Evolutionary conservation across 331 rosid genomes (phyloP).

Genomic region (Ulmus americana): DNA sequence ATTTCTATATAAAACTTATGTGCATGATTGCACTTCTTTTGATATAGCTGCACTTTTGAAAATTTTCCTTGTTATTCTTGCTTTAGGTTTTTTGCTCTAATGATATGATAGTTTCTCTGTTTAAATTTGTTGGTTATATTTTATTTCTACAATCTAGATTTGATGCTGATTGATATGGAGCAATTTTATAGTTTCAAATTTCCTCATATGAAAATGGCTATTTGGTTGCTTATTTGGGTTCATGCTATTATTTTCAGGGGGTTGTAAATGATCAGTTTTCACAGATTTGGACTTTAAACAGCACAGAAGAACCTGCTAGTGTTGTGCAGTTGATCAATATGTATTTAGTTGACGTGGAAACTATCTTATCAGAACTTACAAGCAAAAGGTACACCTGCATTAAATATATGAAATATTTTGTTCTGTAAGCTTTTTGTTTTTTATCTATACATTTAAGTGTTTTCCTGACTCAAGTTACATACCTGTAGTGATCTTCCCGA

Average conservation of each 20-base stretch:
- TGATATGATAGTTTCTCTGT: neutral
- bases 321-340: slow-evolving; percentile 29
- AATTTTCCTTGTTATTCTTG: neutral
- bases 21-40: neutral
- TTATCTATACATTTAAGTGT: neutral
- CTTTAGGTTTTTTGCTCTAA: neutral
- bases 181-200: slow-evolving; percentile 2
- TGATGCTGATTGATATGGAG: slow-evolving; percentile 1
- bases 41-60: neutral
- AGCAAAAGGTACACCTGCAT: slow-evolving; percentile 28
- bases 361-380: slow-evolving; percentile 35
- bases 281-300: slow-evolving; percentile 19
- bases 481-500: slow-evolving; percentile 32
- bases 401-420: slow-evolving; percentile 12
- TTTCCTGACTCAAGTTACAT: slow-evolving; percentile 10
- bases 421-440: slow-evolving; percentile 4
- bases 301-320: slow-evolving; percentile 25
- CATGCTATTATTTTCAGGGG: slow-evolving; percentile 35
- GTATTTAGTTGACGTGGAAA: slow-evolving; percentile 39
- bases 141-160: neutral
- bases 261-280: slow-evolving; percentile 39
- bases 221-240: slow-evolving; percentile 7
- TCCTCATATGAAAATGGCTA: slow-evolving; percentile 8
- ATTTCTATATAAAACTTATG: neutral
- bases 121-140: neutral